Evolutionary conservation across 2,329 filamentous ascomycete genomes (phyloP), one percentile per base, ranked within the genome.

Genomic region (Colletotrichum falcatum): DNA sequence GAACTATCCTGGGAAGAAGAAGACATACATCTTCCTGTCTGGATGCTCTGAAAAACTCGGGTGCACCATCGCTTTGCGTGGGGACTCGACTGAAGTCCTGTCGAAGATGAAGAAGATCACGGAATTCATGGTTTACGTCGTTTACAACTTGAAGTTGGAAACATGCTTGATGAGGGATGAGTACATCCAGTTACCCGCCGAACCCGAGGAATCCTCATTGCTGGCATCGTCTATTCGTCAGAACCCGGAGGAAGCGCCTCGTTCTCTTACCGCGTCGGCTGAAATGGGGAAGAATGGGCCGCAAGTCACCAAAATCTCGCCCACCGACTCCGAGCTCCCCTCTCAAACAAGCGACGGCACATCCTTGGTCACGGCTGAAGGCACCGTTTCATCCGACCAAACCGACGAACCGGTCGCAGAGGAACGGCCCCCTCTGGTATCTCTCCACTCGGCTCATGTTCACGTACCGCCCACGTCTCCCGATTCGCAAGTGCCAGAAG

Each of bases 121-220:
- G 14, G 96, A 99, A 78, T 98, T 99, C 78, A 98, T 99, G 95
- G 92, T 97, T 46, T 99, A 98, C 75, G 97, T 99, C 26, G 95
- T 98, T 16, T 99, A 99, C 81, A 99, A 98, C 76, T 86, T 99
- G 63, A 97, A 97, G 78, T 87, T 99, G 18, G 96, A 99, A 81
- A 97, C 96, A 1, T 97, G 93, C 75, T 84, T 99, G 55, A 93
- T 99, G 88, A 89, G 94, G 62, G 96, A 99, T 79, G 95, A 97
- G 76, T 97, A 94, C 75, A 92, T 97, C 20, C 89, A 95, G 72
- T 91, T 97, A 28, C 94, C 94, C 1, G 86, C 88, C 1, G 87
- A 87, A 35, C 83, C 86, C 11, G 86, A 89, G 3, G 71, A 73
- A 46, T 62, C 73, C n/a, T 55, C 66, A 1, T 62, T 62, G 6